These are phyloP conservation scores for Westerdykella aurantiaca DNA, from an alignment of 2,329 filamentous ascomycete species.

Conservation along the genomic window DNA sequence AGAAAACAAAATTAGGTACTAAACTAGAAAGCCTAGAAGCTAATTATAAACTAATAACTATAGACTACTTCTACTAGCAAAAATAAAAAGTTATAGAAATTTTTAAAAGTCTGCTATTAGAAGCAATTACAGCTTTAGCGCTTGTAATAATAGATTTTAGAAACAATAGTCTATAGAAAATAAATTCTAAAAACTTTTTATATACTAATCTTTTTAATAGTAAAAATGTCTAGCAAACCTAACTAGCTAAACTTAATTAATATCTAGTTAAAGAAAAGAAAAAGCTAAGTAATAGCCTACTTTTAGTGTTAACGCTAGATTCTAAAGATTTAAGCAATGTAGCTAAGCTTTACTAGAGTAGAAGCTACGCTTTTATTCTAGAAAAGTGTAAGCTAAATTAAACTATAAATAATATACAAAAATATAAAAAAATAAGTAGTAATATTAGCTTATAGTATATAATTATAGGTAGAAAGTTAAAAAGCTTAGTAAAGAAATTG, in stretches of 20 bases:
- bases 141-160: neutral
- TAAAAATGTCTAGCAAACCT: neutral
- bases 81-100: neutral
- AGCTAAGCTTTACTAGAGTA: slow-evolving; percentile 5
- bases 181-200: neutral
- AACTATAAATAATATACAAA: slow-evolving; percentile 3
- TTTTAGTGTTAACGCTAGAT: too few relatives aligned
- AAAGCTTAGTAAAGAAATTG: slow-evolving; percentile 1
- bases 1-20: neutral
- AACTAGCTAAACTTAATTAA: neutral
- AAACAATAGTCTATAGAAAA: neutral
- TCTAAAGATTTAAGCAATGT: slow-evolving; percentile 2
- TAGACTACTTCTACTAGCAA: neutral
- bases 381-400: slow-evolving; percentile 3
- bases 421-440: slow-evolving; percentile 6
- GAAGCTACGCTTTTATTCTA: slow-evolving; percentile 6
- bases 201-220: neutral
- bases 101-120: neutral
- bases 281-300: too few relatives aligned
- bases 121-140: neutral
- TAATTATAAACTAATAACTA: neutral
- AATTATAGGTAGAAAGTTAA: slow-evolving; percentile 3
- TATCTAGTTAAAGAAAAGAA: too few relatives aligned
- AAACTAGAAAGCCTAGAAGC: neutral
- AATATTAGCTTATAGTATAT: slow-evolving; percentile 4